Conservation (phyloP, 2,329 filamentous ascomycete genomes). For the Thermothelomyces thermophilus region DNA sequence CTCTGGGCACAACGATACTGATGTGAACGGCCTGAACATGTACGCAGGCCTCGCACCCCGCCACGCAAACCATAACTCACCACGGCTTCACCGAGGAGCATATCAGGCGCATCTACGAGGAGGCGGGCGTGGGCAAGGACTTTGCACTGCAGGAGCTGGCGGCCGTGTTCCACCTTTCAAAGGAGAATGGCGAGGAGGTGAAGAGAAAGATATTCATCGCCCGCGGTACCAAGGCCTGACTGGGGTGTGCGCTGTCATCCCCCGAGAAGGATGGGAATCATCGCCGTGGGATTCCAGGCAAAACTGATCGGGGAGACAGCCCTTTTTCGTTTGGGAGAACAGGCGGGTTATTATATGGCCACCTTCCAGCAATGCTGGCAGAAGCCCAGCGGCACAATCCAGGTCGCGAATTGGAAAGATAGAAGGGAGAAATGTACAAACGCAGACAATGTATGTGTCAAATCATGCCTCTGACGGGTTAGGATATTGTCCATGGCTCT, state of each 20-base stretch:
- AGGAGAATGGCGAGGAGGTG: slow-evolving; percentile 32
- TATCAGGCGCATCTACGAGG: slow-evolving; percentile 54
- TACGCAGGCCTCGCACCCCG: slow-evolving; percentile 19
- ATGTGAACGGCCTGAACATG: no score
- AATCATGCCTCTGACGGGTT: no score
- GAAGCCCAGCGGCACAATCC: no score
- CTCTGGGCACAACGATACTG: no score
- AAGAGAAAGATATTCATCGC: slow-evolving; percentile 45
- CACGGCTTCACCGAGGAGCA: slow-evolving; percentile 58
- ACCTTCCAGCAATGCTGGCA: no score
- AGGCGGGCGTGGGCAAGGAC: slow-evolving; percentile 51
- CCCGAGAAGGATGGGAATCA: not conserved
- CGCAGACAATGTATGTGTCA: no score
- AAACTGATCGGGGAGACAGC: no score
- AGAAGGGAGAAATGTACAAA: not conserved
- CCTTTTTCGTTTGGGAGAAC: no score
- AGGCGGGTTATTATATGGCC: no score
- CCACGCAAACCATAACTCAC: slow-evolving; percentile 51
- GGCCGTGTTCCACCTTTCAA: slow-evolving; percentile 17
- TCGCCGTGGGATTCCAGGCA: not conserved
- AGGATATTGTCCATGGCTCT: no score
- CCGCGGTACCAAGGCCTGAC: slow-evolving; percentile 38
- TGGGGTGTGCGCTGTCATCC: no score
- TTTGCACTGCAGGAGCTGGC: slow-evolving; percentile 47
- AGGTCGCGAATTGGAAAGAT: not conserved